Conservation (phyloP, 2,329 filamentous ascomycete genomes). For the Pyrenochaeta sp. region DNA sequence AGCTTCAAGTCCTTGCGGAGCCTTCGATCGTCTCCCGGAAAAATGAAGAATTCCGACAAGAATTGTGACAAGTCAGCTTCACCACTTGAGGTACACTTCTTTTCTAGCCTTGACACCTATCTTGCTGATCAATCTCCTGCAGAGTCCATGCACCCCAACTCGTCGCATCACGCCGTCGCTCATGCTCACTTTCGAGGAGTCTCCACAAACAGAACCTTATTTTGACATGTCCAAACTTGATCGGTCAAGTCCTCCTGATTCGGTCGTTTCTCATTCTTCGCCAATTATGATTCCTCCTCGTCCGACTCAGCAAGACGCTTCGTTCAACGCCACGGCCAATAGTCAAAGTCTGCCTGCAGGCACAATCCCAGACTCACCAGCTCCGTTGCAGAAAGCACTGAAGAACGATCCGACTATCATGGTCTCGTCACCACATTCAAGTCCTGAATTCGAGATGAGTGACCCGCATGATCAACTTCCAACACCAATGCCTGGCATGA, state of each 20-base stretch:
- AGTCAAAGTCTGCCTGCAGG: constrained; percentile 23
- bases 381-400: constrained; percentile 32
- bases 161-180: constrained; percentile 26
- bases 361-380: constrained; percentile 37
- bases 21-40: constrained; percentile 26
- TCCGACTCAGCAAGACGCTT: constrained; percentile 10
- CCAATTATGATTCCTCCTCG: constrained; percentile 37
- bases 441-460: neutral
- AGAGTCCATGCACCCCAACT: constrained; percentile 23
- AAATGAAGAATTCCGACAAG: constrained; percentile 18
- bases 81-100: constrained; percentile 13
- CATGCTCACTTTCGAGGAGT: constrained; percentile 34
- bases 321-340: constrained; percentile 1
- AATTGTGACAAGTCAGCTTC: constrained; percentile 6
- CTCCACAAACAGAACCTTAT: constrained; percentile 30
- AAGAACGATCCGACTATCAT: constrained; percentile 19
- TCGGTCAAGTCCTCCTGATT: constrained; percentile 20
- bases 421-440: constrained; percentile 5
- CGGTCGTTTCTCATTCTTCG: constrained; percentile 34
- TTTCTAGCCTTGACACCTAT: neutral
- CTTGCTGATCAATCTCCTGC: neutral
- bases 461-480: constrained; percentile 11
- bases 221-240: constrained; percentile 27
- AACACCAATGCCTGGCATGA: constrained; percentile 36
- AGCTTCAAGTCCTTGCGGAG: constrained; percentile 37